These are phyloP conservation scores for Gossypium schwendimanii DNA, from an alignment of 441 rosid species.

Conservation along the genomic window DNA sequence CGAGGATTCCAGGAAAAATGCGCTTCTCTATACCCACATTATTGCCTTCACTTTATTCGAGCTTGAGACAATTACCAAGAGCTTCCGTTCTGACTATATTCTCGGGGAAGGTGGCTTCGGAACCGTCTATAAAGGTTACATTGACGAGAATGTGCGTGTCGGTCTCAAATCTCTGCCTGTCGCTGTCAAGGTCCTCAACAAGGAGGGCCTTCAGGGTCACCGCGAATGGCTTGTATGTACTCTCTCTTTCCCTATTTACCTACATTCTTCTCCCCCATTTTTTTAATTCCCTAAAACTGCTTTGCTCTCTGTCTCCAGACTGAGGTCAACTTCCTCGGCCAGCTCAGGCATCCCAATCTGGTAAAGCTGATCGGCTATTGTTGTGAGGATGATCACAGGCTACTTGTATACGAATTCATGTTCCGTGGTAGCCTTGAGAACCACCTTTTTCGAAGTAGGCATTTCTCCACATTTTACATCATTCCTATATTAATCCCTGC, in stretches of 20 bases:
- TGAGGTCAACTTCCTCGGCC: slow-evolving; percentile 61
- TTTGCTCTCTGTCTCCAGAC: slow-evolving; percentile 24
- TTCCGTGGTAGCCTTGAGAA: slow-evolving; percentile 56
- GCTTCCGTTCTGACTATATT: slow-evolving; percentile 92
- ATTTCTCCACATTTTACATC: background rate
- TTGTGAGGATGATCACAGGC: slow-evolving; percentile 50
- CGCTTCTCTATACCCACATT: slow-evolving; percentile 65
- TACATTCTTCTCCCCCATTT: background rate
- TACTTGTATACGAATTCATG: slow-evolving; percentile 56
- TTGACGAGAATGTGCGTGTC: slow-evolving; percentile 68
- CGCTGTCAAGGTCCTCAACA: slow-evolving; percentile 71
- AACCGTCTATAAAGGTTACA: slow-evolving; percentile 70
- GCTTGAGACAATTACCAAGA: slow-evolving; percentile 96
- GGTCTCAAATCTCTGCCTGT: slow-evolving; percentile 72
- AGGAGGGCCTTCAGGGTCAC: slow-evolving; percentile 77
- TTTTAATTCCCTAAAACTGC: background rate
- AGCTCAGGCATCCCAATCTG: slow-evolving; percentile 54
- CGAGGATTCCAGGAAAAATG: slow-evolving; percentile 65
- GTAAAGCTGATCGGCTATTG: slow-evolving; percentile 53
- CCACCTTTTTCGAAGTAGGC: slow-evolving; percentile 50
- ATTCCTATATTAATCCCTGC: background rate
- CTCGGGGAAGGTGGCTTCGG: slow-evolving; percentile 78
- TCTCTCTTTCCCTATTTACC: background rate
- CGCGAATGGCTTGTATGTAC: slow-evolving; percentile 70
- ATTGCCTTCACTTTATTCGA: slow-evolving; percentile 82